Conservation (phyloP, 1,139 yeast genomes). For the Yamadazyma songkhlaensis region DNA sequence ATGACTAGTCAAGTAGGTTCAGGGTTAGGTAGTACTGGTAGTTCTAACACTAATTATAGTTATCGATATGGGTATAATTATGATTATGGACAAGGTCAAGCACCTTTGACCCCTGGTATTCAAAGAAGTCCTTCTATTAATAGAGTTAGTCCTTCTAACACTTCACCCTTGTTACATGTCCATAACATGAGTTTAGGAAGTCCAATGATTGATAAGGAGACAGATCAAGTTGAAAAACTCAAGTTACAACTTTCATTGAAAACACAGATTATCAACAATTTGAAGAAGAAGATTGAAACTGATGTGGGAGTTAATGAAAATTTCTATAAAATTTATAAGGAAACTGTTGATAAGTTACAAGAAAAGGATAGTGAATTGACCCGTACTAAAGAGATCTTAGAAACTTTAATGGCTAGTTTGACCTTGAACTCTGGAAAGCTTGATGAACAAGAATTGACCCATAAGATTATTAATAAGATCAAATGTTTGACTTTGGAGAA, state of each 20-base stretch:
- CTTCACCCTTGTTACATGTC: no score
- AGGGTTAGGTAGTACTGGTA: not conserved
- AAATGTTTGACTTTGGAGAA: constrained; percentile 67
- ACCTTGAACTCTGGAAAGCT: constrained; percentile 24
- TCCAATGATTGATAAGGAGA: not conserved
- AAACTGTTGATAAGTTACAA: constrained; percentile 49
- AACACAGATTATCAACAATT: constrained; percentile 34
- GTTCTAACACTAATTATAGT: no score
- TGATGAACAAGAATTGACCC: constrained; percentile 77
- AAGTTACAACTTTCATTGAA: constrained; percentile 33
- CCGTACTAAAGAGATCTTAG: constrained; percentile 60
- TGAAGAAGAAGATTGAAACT: constrained; percentile 15
- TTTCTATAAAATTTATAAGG: constrained; percentile 47
- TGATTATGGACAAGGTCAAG: no score
- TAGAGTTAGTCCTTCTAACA: not conserved
- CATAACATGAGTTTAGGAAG: not conserved
- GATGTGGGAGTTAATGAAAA: constrained; percentile 32
- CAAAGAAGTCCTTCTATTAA: not conserved
- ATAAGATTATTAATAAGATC: constrained; percentile 66
- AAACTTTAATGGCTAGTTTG: constrained; percentile 49
- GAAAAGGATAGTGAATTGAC: constrained; percentile 54
- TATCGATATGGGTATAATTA: no score
- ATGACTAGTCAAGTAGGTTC: not conserved
- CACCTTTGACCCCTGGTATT: no score
- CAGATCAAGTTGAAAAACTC: constrained; percentile 19